Percentiles rank a stretch among this genome's conserved stretches.
These are phyloP conservation scores for Coemansia sp. DNA, from an alignment of 192 early-diverging fungal species.

Conservation along the genomic window DNA sequence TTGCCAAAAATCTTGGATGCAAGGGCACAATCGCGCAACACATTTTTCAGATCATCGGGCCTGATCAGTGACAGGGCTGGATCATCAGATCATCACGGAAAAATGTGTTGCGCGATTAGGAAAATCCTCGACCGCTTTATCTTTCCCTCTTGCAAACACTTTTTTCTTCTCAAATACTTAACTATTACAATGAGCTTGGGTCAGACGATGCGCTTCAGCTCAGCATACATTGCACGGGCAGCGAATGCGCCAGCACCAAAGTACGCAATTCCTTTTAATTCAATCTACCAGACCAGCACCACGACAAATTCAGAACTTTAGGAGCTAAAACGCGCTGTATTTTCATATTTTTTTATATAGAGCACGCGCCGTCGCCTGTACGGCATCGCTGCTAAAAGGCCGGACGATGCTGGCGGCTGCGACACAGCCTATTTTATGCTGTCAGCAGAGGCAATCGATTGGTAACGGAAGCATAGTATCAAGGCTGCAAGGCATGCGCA, in stretches of 20 bases:
- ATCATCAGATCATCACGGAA: neutral
- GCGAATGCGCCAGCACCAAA: constrained; percentile 12
- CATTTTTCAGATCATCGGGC: too few species aligned
- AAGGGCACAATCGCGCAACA: too few species aligned
- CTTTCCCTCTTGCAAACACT: neutral
- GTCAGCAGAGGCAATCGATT: neutral
- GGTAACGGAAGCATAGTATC: neutral
- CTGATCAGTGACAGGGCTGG: too few species aligned
- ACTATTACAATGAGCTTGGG: constrained; percentile 12
- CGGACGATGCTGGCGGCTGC: neutral
- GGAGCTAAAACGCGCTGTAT: neutral
- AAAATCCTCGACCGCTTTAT: neutral
- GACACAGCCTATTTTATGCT: neutral
- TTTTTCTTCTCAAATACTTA: neutral
- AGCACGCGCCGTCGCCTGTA: neutral
- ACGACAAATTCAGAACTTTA: neutral
- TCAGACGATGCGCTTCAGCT: constrained; percentile 19
- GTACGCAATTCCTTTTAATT: neutral
- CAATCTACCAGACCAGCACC: neutral
- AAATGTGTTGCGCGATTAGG: neutral
- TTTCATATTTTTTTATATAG: neutral
- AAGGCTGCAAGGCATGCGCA: constrained; percentile 12
- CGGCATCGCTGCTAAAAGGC: neutral
- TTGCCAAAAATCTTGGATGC: too few species aligned
- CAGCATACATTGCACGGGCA: constrained; percentile 18